These are phyloP conservation scores for Graphilbum fragrans DNA, from an alignment of 2,329 filamentous ascomycete genomes.

Conservation along the genomic window DNA sequence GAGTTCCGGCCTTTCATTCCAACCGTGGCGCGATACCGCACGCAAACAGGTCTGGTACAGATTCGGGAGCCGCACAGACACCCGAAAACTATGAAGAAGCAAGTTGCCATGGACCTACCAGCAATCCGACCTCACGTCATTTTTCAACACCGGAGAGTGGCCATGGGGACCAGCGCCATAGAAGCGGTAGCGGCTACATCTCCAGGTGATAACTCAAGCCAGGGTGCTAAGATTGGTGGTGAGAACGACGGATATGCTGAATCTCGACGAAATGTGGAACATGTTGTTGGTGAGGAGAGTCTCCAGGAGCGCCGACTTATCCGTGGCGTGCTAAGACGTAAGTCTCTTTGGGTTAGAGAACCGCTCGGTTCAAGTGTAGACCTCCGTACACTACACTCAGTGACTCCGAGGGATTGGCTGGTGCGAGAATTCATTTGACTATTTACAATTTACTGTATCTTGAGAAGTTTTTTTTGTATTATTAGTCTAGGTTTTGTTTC, in stretches of 20 bases:
- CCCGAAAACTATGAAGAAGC: not conserved
- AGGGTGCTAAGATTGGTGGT: too few species aligned
- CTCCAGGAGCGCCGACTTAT: not conserved
- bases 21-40: constrained; percentile 21
- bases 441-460: not conserved
- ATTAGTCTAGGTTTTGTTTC: not conserved
- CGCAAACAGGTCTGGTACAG: constrained; percentile 24
- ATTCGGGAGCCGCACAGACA: constrained; percentile 16
- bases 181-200: too few species aligned
- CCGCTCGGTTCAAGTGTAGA: not conserved
- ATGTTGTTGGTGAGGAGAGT: not conserved
- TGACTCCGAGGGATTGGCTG: constrained; percentile 3
- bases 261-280: too few species aligned
- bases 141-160: not conserved
- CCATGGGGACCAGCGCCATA: not conserved
- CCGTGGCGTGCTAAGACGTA: constrained; percentile 1
- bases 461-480: not conserved
- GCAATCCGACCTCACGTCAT: constrained; percentile 1
- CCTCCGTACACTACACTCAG: not conserved
- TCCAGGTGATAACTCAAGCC: too few species aligned
- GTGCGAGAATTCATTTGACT: constrained; percentile 8
- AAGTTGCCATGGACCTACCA: constrained; percentile 2
- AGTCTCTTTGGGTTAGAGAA: not conserved
- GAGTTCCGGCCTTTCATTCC: constrained; percentile 36
- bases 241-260: too few species aligned